phyloP scores from a whole-genome alignment of 2,329 filamentous ascomycete genomes.

The Taxawa tesnikishii region DNA sequence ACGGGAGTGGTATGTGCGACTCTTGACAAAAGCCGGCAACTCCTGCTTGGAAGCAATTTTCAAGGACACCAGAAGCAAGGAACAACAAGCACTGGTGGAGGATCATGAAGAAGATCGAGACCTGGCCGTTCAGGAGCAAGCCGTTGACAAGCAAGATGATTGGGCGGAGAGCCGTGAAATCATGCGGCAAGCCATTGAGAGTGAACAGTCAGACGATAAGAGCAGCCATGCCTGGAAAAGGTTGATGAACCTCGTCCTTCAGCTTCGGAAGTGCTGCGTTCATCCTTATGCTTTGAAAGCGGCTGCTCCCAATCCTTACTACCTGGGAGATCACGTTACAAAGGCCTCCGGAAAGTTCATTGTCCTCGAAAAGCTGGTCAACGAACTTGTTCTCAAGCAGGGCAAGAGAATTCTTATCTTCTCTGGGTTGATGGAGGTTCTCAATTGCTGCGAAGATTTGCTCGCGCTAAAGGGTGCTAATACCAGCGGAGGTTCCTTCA shows the following conservation, averaged over 20 bases:
- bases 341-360: slow-evolving; percentile 45
- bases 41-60: slow-evolving; percentile 42
- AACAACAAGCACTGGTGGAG: slow-evolving; percentile 23
- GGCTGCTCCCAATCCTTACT: slow-evolving; percentile 33
- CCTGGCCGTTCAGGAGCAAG: slow-evolving; percentile 15
- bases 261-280: slow-evolving; percentile 42
- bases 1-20: slow-evolving; percentile 43
- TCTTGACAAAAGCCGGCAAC: slow-evolving; percentile 43
- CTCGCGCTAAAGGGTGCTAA: slow-evolving; percentile 31
- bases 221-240: slow-evolving; percentile 20
- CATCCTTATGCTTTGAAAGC: slow-evolving; percentile 41
- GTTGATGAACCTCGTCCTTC: slow-evolving; percentile 44
- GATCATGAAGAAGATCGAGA: slow-evolving; percentile 22
- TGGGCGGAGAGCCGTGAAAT: slow-evolving; percentile 37
- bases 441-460: slow-evolving; percentile 41
- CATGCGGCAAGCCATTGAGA: slow-evolving; percentile 24
- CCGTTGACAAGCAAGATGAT: slow-evolving; percentile 17
- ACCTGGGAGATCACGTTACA: slow-evolving; percentile 34
- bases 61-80: slow-evolving; percentile 32
- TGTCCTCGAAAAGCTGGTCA: slow-evolving; percentile 38
- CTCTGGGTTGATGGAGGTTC: slow-evolving; percentile 38
- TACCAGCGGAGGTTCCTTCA: slow-evolving; percentile 24
- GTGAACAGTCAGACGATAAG: slow-evolving; percentile 16
- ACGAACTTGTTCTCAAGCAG: slow-evolving; percentile 35
- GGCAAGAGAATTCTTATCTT: slow-evolving; percentile 46